Conservation (phyloP, 1,284 basidiomycete genomes). For the Porogramme epimiltina region DNA sequence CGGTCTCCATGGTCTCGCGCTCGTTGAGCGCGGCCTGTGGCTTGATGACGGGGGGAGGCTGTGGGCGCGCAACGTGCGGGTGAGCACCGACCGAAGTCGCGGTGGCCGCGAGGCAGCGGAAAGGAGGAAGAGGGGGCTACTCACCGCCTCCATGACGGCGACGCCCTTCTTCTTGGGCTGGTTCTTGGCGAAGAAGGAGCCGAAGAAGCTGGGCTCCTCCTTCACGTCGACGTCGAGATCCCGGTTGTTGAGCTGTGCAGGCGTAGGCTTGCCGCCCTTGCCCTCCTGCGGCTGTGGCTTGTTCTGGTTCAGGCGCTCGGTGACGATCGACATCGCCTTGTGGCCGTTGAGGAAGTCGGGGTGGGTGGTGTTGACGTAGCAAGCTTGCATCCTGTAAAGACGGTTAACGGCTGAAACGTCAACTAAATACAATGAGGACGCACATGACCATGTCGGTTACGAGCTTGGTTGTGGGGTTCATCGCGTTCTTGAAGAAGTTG, state of each 20-base stretch:
- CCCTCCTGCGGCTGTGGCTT: slow-evolving; percentile 68
- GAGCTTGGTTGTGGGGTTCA: slow-evolving; percentile 94
- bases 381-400: slow-evolving; percentile 84
- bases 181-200: slow-evolving; percentile 83
- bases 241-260: slow-evolving; percentile 81
- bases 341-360: slow-evolving; percentile 98
- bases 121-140: slow-evolving; percentile 20
- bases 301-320: slow-evolving; percentile 79
- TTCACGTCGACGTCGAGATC: slow-evolving; percentile 90
- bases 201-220: slow-evolving; percentile 93
- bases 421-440: slow-evolving; percentile 29
- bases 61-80: neutral
- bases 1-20: slow-evolving; percentile 97
- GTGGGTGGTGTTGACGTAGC: slow-evolving; percentile 98
- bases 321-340: slow-evolving; percentile 92
- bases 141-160: slow-evolving; percentile 80
- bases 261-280: slow-evolving; percentile 66
- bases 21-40: slow-evolving; percentile 94
- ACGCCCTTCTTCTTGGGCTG: slow-evolving; percentile 75
- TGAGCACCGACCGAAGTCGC: neutral
- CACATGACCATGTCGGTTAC: slow-evolving; percentile 90
- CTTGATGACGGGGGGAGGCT: slow-evolving; percentile 88
- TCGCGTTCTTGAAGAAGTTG: slow-evolving; percentile 93
- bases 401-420: neutral
- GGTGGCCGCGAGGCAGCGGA: neutral